Evolutionary conservation across 768 basidiomycete genomes (phyloP).

Genomic region (Pisolithus marmoratus): DNA sequence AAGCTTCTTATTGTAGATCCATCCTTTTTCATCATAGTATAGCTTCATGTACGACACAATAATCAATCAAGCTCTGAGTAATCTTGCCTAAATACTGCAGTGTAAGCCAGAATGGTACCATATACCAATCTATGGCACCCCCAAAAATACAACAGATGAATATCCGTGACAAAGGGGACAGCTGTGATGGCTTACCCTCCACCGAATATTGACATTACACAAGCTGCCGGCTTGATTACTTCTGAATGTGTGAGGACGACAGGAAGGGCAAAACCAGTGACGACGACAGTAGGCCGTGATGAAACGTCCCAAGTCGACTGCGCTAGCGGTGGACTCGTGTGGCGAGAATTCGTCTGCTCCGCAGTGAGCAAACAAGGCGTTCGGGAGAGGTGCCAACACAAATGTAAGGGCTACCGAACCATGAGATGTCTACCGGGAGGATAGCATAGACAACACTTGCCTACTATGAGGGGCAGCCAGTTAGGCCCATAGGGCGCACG

Average conservation of each 20-base stretch:
- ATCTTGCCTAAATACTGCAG: constrained; percentile 76
- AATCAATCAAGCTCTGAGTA: constrained; percentile 71
- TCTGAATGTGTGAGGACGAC: constrained; percentile 89
- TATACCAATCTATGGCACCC: constrained; percentile 61
- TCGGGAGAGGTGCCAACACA: constrained; percentile 92
- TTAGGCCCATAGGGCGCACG: constrained; percentile 94
- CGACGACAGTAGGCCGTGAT: constrained; percentile 85
- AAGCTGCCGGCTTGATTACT: constrained; percentile 78
- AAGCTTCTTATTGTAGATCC: neutral
- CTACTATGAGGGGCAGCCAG: constrained; percentile 95
- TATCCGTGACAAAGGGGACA: neutral
- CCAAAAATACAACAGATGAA: neutral
- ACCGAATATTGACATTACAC: constrained; percentile 91
- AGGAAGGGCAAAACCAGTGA: constrained; percentile 91
- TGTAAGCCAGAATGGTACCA: constrained; percentile 85
- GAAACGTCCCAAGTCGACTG: constrained; percentile 91
- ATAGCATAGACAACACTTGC: constrained; percentile 41
- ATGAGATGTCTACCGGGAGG: neutral
- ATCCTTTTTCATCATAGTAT: neutral
- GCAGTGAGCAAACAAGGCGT: constrained; percentile 91
- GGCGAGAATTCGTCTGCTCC: constrained; percentile 83
- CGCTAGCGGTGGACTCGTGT: constrained; percentile 63
- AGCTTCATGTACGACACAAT: neutral
- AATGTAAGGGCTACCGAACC: constrained; percentile 73
- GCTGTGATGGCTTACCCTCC: constrained; percentile 59